A percentile compares a stretch with the other conserved stretches of the same genome.
phyloP scores from a whole-genome alignment of 345 rosid species.

The Corchorus capsularis region DNA sequence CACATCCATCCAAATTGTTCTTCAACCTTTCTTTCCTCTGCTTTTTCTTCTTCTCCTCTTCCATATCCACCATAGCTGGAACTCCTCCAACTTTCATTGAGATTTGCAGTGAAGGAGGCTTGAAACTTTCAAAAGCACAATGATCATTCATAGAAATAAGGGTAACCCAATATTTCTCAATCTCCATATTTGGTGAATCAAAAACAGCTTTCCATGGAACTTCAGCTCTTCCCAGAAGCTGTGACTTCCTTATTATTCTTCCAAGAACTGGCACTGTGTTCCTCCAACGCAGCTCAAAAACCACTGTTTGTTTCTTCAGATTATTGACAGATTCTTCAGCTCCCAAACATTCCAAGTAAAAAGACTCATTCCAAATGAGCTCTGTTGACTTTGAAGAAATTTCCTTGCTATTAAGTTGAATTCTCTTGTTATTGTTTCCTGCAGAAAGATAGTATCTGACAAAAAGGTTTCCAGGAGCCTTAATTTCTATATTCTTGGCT shows the following conservation, averaged over 20 bases:
- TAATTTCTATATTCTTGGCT: constrained; percentile 65
- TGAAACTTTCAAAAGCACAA: constrained; percentile 20
- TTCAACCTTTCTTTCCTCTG: constrained; percentile 17
- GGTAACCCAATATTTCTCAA: constrained; percentile 46
- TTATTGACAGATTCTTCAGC: constrained; percentile 43
- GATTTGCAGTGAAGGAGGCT: constrained; percentile 49
- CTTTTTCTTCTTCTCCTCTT: constrained; percentile 17
- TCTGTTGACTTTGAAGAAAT: constrained; percentile 39
- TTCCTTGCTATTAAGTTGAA: constrained; percentile 54
- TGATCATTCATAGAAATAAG: constrained; percentile 29
- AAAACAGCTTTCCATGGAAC: constrained; percentile 46
- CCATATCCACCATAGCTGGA: constrained; percentile 13
- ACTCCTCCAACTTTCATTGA: constrained; percentile 32
- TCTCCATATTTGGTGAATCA: constrained; percentile 50
- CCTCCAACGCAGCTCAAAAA: constrained; percentile 66
- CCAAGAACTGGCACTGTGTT: constrained; percentile 34
- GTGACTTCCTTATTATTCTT: constrained; percentile 42
- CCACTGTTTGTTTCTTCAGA: constrained; percentile 49
- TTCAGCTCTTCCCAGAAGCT: constrained; percentile 62
- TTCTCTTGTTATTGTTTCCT: constrained; percentile 49
- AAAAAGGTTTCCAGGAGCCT: constrained; percentile 45
- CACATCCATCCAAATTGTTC: constrained; percentile 31
- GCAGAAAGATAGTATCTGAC: constrained; percentile 67
- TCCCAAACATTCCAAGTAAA: constrained; percentile 64
- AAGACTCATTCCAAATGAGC: constrained; percentile 57